Base-by-base conservation (phyloP, 495 filamentous ascomycete species). In the Penicillium samsonianum region DNA sequence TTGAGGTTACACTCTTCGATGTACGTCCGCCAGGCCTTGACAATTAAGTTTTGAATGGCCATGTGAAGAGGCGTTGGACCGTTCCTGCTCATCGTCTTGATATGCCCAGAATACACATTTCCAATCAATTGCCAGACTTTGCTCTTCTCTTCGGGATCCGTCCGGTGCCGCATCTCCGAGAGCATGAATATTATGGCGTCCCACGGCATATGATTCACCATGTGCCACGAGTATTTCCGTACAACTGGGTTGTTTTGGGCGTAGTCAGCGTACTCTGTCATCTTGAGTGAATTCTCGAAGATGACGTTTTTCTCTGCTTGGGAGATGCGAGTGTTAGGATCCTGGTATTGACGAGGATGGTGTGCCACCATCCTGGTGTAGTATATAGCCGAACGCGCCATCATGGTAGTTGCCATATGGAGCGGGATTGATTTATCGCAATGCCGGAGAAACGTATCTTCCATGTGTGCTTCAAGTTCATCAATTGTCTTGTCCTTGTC, bases 401-500 rank as follows among this genome's bases (percentile, higher is more conserved):
- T 76, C 14, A 75, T 67, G 4, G 72, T 69, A 1, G 79, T 76
- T 37, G 87, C 71, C 45, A 80, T 71, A 64, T 90, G 88, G 10
- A 89, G 70, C 2, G 82, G 82, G 25, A 87, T 84, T 0, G 77
- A 78, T 7, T 73, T 70, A 62, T 90, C 87, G 59, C 84, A 85
- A 44, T 82, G 80, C 1, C 69, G 74, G 16, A 84, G 61, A 26
- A 83, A 82, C 26, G 82, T 80, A 0, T 75, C 63, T 41, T 78
- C 64, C 58, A 77, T 60, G 4, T 62, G 43, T 12, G 38, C 37
- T 14, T 73, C 70, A 10, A 80, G 55, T 23, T 75, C 69, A 52
- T 74, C 63, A 12, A 80, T 73, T 1, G 64, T 62, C 2, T 60
- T 70, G 35, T 83, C 79, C 33, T 82, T 86, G 38, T 78, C 75